Percentiles rank a stretch among this genome's conserved stretches.
phyloP scores from a whole-genome alignment of 2,329 filamentous ascomycete species.

The Cercospora zeae-maydis region DNA sequence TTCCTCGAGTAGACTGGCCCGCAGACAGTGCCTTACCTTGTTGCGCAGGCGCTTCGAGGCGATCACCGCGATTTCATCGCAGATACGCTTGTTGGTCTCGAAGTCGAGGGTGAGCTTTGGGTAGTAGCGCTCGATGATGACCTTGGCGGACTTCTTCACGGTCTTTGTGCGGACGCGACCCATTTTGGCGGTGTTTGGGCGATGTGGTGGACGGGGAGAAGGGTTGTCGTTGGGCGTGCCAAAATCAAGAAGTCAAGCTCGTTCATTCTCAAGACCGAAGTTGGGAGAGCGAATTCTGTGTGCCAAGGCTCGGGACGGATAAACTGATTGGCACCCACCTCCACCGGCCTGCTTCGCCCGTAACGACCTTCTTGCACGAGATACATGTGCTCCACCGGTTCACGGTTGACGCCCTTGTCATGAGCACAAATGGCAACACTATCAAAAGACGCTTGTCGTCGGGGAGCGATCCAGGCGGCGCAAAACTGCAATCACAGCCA shows the following conservation, averaged over 20 bases:
- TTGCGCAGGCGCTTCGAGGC: constrained; percentile 98
- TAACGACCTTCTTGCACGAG: not conserved
- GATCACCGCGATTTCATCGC: constrained; percentile 99
- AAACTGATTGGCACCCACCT: not conserved
- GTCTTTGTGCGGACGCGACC: constrained; percentile 60
- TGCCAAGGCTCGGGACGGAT: constrained; percentile 1
- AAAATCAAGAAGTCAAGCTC: constrained; percentile 3
- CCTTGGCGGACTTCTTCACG: constrained; percentile 89
- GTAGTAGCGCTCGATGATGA: constrained; percentile 97
- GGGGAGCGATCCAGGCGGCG: not conserved
- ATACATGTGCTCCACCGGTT: not conserved
- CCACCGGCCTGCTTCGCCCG: not conserved
- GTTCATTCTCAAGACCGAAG: not conserved
- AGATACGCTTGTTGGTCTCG: constrained; percentile 99
- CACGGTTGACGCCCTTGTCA: not conserved
- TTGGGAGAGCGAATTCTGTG: not conserved
- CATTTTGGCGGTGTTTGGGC: constrained; percentile 44
- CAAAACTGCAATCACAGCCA: not conserved
- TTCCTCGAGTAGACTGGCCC: not conserved
- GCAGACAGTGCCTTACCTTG: constrained; percentile 63
- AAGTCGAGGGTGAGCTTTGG: constrained; percentile 98
- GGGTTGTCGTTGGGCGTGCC: constrained; percentile 13
- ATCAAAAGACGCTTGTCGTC: not conserved
- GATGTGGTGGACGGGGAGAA: constrained; percentile 9
- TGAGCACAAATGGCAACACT: not conserved